Evolutionary conservation across 495 filamentous ascomycete genomes (phyloP).

Genomic region (Peziza echinospora): DNA sequence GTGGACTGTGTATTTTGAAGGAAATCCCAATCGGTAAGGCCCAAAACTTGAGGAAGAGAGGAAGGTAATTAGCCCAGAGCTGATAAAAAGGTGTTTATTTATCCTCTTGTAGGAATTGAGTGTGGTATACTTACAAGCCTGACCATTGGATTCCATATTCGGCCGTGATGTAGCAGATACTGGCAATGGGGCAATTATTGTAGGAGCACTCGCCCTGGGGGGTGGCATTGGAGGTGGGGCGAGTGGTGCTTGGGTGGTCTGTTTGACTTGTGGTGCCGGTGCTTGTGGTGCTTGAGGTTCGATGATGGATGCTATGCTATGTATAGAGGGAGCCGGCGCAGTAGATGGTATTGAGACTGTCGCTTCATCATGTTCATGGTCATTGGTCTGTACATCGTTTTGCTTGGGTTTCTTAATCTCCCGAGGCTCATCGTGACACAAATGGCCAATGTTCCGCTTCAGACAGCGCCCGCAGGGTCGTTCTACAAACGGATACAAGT

Average conservation of each 20-base stretch:
- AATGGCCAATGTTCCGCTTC: constrained; percentile 94
- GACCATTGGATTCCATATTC: constrained; percentile 31
- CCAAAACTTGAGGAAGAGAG: constrained; percentile 28
- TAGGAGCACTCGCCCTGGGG: constrained; percentile 13
- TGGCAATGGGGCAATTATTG: constrained; percentile 24
- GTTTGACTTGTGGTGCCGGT: too few relatives aligned
- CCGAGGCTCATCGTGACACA: constrained; percentile 94
- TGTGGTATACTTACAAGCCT: constrained; percentile 44
- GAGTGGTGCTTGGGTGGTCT: constrained; percentile 17
- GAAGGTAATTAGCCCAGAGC: neutral
- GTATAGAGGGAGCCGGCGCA: neutral
- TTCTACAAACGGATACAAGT: constrained; percentile 51
- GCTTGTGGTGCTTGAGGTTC: constrained; percentile 17
- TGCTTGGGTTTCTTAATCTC: constrained; percentile 58
- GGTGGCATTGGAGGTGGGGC: constrained; percentile 18
- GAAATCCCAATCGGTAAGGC: constrained; percentile 44
- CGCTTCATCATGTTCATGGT: constrained; percentile 35
- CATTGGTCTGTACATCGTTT: constrained; percentile 30
- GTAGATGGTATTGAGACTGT: constrained; percentile 28
- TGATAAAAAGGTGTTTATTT: neutral
- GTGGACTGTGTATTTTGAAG: constrained; percentile 13
- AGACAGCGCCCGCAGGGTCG: constrained; percentile 94
- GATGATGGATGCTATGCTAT: constrained; percentile 7
- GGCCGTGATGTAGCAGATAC: constrained; percentile 22
- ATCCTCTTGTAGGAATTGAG: constrained; percentile 5